Evolutionary conservation across 495 filamentous ascomycete genomes (phyloP).

Genomic region (Trichoderma virens): DNA sequence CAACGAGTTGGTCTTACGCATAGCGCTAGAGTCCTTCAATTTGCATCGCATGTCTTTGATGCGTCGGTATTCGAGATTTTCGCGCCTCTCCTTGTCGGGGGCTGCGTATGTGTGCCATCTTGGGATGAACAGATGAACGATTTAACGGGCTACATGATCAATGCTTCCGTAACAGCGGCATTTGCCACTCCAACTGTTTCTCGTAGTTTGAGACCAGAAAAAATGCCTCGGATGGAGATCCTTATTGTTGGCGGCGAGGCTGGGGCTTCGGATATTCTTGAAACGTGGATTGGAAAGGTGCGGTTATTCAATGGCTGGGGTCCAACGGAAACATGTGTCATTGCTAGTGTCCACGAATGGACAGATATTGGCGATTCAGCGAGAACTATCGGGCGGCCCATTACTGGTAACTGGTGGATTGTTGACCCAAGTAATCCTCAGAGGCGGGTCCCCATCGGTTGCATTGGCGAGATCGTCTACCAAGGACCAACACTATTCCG

Average conservation of each 20-base stretch:
- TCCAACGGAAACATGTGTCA: slow-evolving; percentile 21
- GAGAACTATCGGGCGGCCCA: slow-evolving; percentile 34
- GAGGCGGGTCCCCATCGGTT: slow-evolving; percentile 36
- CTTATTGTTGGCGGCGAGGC: slow-evolving; percentile 38
- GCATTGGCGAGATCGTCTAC: slow-evolving; percentile 39
- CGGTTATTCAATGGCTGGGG: slow-evolving; percentile 29
- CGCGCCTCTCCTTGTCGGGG: slow-evolving; percentile 50
- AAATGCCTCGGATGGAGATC: slow-evolving; percentile 32
- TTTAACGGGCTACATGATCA: slow-evolving; percentile 32
- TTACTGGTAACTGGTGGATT: slow-evolving; percentile 36
- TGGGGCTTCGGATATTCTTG: slow-evolving; percentile 13
- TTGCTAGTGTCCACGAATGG: slow-evolving; percentile 16
- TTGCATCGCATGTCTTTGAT: slow-evolving; percentile 63
- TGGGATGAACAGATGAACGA: slow-evolving; percentile 29
- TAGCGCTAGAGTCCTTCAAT: slow-evolving; percentile 48
- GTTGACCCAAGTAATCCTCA: slow-evolving; percentile 40
- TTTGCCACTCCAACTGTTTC: slow-evolving; percentile 48
- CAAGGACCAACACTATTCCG: slow-evolving; percentile 38
- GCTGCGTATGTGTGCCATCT: slow-evolving; percentile 44
- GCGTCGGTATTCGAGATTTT: slow-evolving; percentile 58
- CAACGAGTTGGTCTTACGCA: slow-evolving; percentile 29
- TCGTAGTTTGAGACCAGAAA: slow-evolving; percentile 35
- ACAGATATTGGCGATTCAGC: slow-evolving; percentile 12
- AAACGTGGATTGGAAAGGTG: slow-evolving; percentile 15
- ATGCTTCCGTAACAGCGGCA: slow-evolving; percentile 35